Evolutionary conservation across 208 protist genomes (phyloP).

Genomic region (Borovskyia barvae): DNA sequence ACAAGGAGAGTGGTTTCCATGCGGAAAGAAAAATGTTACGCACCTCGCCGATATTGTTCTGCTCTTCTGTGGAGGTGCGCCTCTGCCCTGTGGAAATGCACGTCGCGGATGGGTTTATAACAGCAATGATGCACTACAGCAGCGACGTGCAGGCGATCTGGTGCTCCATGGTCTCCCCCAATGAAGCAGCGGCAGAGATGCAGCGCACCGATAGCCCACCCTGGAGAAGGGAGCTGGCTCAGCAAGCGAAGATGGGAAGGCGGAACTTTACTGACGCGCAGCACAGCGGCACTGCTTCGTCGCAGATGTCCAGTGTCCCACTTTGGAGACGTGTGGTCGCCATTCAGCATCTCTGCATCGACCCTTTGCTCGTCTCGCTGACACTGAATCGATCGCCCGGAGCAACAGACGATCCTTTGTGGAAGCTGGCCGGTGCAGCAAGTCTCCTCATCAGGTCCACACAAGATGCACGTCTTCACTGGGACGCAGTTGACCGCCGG

Average conservation of each 20-base stretch:
- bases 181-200: too few relatives aligned
- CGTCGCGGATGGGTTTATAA: constrained; percentile 74
- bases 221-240: too few relatives aligned
- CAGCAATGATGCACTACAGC: constrained; percentile 37
- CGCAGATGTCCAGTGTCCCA: constrained; percentile 5
- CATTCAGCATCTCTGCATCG: constrained; percentile 52
- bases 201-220: not conserved
- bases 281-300: too few relatives aligned
- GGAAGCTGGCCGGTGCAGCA: constrained; percentile 50
- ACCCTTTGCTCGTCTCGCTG: constrained; percentile 62
- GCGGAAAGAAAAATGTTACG: constrained; percentile 52
- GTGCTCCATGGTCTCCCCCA: not conserved
- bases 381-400: constrained; percentile 77
- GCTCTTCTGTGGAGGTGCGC: constrained; percentile 31
- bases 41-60: constrained; percentile 58
- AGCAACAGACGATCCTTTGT: constrained; percentile 68
- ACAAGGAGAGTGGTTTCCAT: constrained; percentile 26
- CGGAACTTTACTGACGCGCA: too few relatives aligned
- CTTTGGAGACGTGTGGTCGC: constrained; percentile 40
- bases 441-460: constrained; percentile 74
- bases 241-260: not conserved
- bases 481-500: constrained; percentile 53
- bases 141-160: constrained; percentile 32
- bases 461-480: constrained; percentile 64
- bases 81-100: constrained; percentile 61